Evolutionary conservation across 2,329 filamentous ascomycete genomes (phyloP), one percentile per base, ranked within the genome.

Genomic region (Trichoderma sp.): DNA sequence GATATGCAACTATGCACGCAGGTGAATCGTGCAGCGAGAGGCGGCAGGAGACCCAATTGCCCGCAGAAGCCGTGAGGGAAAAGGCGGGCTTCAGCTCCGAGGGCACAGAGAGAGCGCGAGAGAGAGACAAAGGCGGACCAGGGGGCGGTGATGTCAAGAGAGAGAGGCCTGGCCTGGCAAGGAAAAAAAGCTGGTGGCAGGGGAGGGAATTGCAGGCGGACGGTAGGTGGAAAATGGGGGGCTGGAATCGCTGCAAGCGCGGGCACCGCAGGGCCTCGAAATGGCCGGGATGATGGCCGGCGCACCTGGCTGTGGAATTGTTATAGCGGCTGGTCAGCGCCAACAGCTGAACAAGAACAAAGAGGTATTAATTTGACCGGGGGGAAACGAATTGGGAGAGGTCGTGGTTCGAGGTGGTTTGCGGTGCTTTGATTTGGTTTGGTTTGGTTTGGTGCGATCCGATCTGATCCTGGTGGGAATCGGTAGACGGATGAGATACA

Each of bases 191-290:
- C 56, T 65, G 63, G 63, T 65, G 63, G 63, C 63, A 65, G 63
- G 63, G 14, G 48, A 62, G 60, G 43, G 5, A 30, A 30, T 30
- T 30, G 30, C 7, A 30, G 30, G 30, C 30, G 30, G 30, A 30
- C n/a, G 63, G 56, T n/a, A n/a, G n/a, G n/a, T 62, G 63, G 63
- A 65, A 65, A 65, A 65, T 65, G 63, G 63, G 63, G 63, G 63
- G 63, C 63, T 65, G 63, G 63, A 61, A 48, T 61, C 39, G 30
- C 30, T 43, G 39, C 63, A 54, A 60, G 63, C 63, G 57, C 63
- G 57, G 56, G 7, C 47, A 43, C 56, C 19, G 48, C 56, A 52
- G 43, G 63, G 41, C 41, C 19, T 54, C n/a, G 30, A 30, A 30
- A 9, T 30, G 30, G 30, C 6, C 7, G 30, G 30, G 30, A 9